A percentile compares a stretch with the other conserved stretches of the same genome.
Conservation (phyloP, 2,329 filamentous ascomycete genomes). For the Aspergillus quadricinctus region DNA sequence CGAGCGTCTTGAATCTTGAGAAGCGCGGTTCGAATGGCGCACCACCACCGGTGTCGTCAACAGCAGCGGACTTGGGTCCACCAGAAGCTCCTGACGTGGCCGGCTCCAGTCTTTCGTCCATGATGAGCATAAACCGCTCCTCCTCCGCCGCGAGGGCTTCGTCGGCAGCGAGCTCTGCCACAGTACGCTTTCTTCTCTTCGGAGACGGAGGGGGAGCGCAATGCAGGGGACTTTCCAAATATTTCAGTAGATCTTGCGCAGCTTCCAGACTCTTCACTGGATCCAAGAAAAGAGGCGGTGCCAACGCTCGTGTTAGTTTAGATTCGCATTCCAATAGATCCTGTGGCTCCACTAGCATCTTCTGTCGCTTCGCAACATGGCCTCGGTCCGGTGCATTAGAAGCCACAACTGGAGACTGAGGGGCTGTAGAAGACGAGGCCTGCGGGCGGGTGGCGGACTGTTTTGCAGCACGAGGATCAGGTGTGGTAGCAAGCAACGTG, state of each 20-base stretch:
- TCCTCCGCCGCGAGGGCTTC: constrained; percentile 85
- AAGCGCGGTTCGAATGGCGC: constrained; percentile 81
- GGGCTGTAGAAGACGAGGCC: constrained; percentile 41
- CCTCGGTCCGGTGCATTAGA: constrained; percentile 56
- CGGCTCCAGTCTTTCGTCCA: constrained; percentile 75
- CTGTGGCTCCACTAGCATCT: constrained; percentile 72
- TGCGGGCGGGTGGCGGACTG: constrained; percentile 40
- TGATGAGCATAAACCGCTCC: constrained; percentile 86
- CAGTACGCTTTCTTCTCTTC: constrained; percentile 86
- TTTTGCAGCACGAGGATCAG: constrained; percentile 51
- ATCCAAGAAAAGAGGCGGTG: constrained; percentile 71
- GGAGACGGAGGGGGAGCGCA: constrained; percentile 71
- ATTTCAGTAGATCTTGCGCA: constrained; percentile 66
- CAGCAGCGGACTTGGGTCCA: constrained; percentile 59
- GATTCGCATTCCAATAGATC: constrained; percentile 73
- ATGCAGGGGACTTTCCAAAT: constrained; percentile 72
- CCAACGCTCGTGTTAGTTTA: constrained; percentile 68
- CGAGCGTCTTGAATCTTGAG: constrained; percentile 85
- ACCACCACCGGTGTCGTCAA: constrained; percentile 66
- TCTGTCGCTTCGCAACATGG: constrained; percentile 61
- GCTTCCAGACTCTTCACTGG: constrained; percentile 67
- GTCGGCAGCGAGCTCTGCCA: constrained; percentile 91
- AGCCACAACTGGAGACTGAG: constrained; percentile 65
- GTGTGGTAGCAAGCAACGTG: constrained; percentile 68
- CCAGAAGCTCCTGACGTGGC: constrained; percentile 55